phyloP scores from a whole-genome alignment of 2,329 filamentous ascomycete genomes.

The Alternaria viburni region DNA sequence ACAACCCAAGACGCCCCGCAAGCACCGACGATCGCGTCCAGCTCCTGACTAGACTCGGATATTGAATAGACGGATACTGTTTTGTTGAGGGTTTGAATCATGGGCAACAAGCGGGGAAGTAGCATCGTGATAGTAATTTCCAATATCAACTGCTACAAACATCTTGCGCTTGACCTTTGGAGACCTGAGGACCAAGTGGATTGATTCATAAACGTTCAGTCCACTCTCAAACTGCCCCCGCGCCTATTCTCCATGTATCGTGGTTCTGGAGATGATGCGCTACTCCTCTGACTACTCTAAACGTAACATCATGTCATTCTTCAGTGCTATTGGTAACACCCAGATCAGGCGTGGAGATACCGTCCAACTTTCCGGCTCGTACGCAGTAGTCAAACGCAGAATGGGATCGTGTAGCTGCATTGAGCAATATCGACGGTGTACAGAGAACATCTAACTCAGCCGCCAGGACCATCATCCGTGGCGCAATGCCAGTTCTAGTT shows the following conservation, averaged over 20 bases:
- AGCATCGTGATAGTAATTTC: constrained; percentile 25
- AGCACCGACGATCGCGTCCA: constrained; percentile 11
- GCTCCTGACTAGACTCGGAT: constrained; percentile 12
- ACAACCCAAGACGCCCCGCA: background rate
- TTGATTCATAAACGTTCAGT: constrained; percentile 27
- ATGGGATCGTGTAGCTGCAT: no score
- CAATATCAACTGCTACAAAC: constrained; percentile 11
- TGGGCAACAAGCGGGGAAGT: constrained; percentile 4
- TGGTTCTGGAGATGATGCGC: constrained; percentile 64
- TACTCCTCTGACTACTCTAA: constrained; percentile 53
- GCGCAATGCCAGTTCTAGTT: no score
- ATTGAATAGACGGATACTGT: constrained; percentile 7
- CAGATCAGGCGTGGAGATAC: constrained; percentile 12
- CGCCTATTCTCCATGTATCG: constrained; percentile 56
- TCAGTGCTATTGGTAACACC: background rate
- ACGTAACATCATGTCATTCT: constrained; percentile 45
- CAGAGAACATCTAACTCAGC: no score
- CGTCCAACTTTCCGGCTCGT: no score
- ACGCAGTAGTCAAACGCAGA: no score
- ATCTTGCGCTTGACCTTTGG: background rate
- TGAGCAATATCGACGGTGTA: no score
- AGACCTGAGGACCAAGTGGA: background rate
- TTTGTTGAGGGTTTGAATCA: background rate
- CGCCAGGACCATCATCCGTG: no score
- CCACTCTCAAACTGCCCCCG: constrained; percentile 54